These are phyloP conservation scores for Diaporthe vexans DNA, from an alignment of 2,329 filamentous ascomycete species.

Conservation along the genomic window DNA sequence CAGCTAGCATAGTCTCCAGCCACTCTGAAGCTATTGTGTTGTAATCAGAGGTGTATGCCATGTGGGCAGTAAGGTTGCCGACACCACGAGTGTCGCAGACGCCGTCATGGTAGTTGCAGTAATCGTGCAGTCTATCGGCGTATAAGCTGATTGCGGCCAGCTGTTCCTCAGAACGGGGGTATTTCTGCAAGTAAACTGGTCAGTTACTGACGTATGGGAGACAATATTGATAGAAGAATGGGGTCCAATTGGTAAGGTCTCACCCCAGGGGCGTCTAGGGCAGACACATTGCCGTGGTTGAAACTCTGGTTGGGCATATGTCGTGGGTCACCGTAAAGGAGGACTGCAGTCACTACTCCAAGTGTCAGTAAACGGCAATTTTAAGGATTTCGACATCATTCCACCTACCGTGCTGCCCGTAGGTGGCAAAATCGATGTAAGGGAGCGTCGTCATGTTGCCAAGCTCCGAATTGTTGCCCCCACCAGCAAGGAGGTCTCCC, in stretches of 20 bases:
- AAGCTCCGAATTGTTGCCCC: conserved; percentile 17
- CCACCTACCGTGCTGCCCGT: conserved; percentile 17
- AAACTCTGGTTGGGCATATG: conserved; percentile 27
- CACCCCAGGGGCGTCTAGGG: conserved; percentile 30
- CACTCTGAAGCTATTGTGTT: conserved; percentile 10
- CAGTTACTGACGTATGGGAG: too few relatives aligned
- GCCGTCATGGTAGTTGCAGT: conserved; percentile 27
- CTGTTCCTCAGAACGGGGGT: conserved; percentile 8
- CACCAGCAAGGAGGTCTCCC: conserved; percentile 23
- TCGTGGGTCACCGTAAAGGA: conserved; percentile 30
- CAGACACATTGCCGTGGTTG: conserved; percentile 2
- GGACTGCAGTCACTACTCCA: conserved; percentile 2
- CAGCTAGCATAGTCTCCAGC: not conserved
- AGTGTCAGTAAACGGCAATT: too few relatives aligned
- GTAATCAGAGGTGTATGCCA: conserved; percentile 6
- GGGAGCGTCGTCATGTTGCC: conserved; percentile 14
- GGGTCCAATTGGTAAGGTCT: not conserved
- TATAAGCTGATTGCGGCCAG: conserved; percentile 2
- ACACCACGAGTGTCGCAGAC: not conserved
- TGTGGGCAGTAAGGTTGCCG: conserved; percentile 13
- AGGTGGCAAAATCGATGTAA: not conserved
- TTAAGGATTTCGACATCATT: not conserved
- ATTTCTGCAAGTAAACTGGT: not conserved
- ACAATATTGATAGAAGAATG: too few relatives aligned
- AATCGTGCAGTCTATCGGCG: conserved; percentile 3